Percentiles rank a stretch among this genome's conserved stretches.
Evolutionary conservation across 2,329 filamentous ascomycete genomes (phyloP).

Genomic region (Niveomyces coronatus): DNA sequence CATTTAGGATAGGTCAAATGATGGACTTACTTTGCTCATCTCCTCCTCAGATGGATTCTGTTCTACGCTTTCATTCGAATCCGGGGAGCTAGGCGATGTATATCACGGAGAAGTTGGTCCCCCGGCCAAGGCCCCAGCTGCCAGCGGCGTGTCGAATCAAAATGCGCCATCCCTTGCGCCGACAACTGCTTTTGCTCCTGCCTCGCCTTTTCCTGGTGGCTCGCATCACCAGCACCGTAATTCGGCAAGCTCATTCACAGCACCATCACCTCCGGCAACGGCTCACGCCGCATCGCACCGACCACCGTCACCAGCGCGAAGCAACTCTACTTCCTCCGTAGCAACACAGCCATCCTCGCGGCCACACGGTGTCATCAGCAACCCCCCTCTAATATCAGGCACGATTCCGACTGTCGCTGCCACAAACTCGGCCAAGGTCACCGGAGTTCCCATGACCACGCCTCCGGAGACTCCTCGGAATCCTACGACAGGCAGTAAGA

Average conservation of each 20-base stretch:
- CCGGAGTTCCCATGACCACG: constrained; percentile 66
- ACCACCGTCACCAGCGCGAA: constrained; percentile 69
- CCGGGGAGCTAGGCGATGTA: constrained; percentile 74
- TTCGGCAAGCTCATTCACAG: constrained; percentile 46
- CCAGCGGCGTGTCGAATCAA: constrained; percentile 43
- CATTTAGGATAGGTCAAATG: constrained; percentile 32
- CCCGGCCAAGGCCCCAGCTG: constrained; percentile 27
- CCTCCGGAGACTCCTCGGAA: constrained; percentile 75
- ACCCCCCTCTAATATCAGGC: constrained; percentile 68
- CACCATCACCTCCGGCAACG: constrained; percentile 45
- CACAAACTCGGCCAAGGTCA: constrained; percentile 53
- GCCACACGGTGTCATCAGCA: constrained; percentile 52
- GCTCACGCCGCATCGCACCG: constrained; percentile 51
- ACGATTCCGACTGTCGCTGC: constrained; percentile 69
- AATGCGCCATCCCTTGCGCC: constrained; percentile 63
- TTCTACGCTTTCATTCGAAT: constrained; percentile 74
- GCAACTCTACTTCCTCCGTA: constrained; percentile 77
- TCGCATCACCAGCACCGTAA: constrained; percentile 45
- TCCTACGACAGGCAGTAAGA: constrained; percentile 36
- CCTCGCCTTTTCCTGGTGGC: constrained; percentile 44
- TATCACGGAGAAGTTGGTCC: constrained; percentile 61
- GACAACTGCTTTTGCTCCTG: constrained; percentile 50
- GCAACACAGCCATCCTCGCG: constrained; percentile 50
- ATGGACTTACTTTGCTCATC: constrained; percentile 60
- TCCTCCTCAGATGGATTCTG: constrained; percentile 99